Percentiles rank a stretch among this genome's conserved stretches.
phyloP scores from a whole-genome alignment of 2,329 filamentous ascomycete genomes.

The Pyricularia grisea region DNA sequence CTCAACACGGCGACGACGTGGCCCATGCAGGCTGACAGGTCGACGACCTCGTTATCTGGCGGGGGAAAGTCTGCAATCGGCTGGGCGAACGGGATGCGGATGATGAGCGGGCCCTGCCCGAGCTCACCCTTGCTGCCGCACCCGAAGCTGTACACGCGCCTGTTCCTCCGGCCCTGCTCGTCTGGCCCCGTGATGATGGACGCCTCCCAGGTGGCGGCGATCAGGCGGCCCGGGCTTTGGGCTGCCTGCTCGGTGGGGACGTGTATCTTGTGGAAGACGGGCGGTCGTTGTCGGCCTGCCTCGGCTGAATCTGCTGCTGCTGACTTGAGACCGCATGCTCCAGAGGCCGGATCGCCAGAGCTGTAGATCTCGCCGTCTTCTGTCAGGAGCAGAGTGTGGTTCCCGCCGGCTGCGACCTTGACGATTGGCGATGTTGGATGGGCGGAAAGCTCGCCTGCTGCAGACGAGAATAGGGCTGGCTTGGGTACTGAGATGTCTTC shows the following conservation, averaged over 20 bases:
- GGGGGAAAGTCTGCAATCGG: constrained; percentile 57
- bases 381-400: constrained; percentile 74
- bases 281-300: not conserved
- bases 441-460: constrained; percentile 10
- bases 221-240: constrained; percentile 24
- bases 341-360: constrained; percentile 49
- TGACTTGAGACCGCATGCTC: constrained; percentile 41
- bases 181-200: constrained; percentile 51
- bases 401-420: constrained; percentile 58
- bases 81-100: constrained; percentile 36
- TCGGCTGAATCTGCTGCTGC: constrained; percentile 6
- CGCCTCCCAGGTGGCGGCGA: constrained; percentile 73
- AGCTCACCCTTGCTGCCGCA: constrained; percentile 63
- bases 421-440: constrained; percentile 22
- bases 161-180: constrained; percentile 26
- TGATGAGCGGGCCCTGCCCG: constrained; percentile 47
- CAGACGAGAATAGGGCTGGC: constrained; percentile 44
- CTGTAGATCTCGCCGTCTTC: constrained; percentile 50
- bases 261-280: not conserved
- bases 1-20: constrained; percentile 67
- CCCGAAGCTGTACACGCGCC: constrained; percentile 54
- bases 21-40: constrained; percentile 64
- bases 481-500: constrained; percentile 63
- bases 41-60: constrained; percentile 42
- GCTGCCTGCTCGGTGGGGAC: not conserved